Evolutionary conservation across 2,329 filamentous ascomycete species (phyloP).

Genomic region (Penicillium polonicum): DNA sequence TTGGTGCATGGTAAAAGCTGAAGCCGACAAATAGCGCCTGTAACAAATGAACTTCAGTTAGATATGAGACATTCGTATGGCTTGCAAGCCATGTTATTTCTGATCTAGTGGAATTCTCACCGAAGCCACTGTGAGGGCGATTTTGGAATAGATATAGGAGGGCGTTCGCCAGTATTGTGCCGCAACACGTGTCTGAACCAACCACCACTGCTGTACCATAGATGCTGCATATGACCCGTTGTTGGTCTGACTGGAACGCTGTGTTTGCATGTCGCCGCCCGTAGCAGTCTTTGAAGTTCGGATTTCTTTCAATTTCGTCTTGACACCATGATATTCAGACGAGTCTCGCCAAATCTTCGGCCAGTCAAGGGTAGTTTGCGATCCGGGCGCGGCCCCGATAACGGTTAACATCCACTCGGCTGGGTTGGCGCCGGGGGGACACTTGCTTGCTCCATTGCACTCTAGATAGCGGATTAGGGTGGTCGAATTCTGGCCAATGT

Average conservation of each 20-base stretch:
- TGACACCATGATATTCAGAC: slow-evolving; percentile 53
- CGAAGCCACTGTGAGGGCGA: slow-evolving; percentile 32
- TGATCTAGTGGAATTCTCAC: background rate
- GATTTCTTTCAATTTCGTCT: slow-evolving; percentile 49
- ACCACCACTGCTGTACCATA: slow-evolving; percentile 60
- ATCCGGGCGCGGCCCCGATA: slow-evolving; percentile 58
- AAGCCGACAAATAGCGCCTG: slow-evolving; percentile 73
- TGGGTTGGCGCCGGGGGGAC: slow-evolving; percentile 61
- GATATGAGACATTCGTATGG: background rate
- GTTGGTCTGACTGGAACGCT: background rate
- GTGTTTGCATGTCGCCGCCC: slow-evolving; percentile 19
- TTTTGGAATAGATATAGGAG: slow-evolving; percentile 81
- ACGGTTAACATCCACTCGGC: slow-evolving; percentile 67
- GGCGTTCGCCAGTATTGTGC: slow-evolving; percentile 88
- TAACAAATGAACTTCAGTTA: slow-evolving; percentile 33
- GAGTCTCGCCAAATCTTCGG: slow-evolving; percentile 58
- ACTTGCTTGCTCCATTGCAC: slow-evolving; percentile 56
- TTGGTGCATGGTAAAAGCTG: slow-evolving; percentile 70
- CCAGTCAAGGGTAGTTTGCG: slow-evolving; percentile 51
- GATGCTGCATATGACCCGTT: background rate
- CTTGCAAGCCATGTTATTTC: background rate
- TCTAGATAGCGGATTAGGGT: slow-evolving; percentile 61
- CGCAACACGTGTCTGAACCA: slow-evolving; percentile 73
- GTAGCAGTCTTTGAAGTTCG: slow-evolving; percentile 45
- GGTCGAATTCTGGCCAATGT: background rate